Evolutionary conservation across 202 grass and related monocot species (phyloP).

Genomic region (Zizania palustris): DNA sequence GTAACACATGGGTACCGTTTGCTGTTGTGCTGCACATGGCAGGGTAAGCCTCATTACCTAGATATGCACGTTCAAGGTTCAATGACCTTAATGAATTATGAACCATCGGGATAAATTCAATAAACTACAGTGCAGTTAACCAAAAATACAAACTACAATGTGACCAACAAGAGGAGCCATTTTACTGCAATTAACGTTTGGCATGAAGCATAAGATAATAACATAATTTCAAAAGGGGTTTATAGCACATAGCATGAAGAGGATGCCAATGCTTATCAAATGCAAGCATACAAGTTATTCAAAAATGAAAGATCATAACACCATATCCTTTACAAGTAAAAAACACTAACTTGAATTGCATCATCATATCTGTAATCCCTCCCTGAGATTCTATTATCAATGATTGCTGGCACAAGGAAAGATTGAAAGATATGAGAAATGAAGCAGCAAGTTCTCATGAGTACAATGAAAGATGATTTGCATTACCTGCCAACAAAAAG

Average conservation of each 20-base stretch:
- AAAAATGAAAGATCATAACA: constrained; percentile 13
- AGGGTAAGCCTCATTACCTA: no score
- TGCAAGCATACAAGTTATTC: constrained; percentile 32
- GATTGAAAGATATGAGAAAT: constrained; percentile 48
- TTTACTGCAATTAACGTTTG: no score
- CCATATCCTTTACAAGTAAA: constrained; percentile 42
- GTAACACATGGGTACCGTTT: no score
- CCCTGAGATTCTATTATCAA: constrained; percentile 82
- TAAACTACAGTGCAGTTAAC: no score
- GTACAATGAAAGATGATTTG: constrained; percentile 26
- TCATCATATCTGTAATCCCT: constrained; percentile 91
- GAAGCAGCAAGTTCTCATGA: constrained; percentile 37
- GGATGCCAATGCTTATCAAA: constrained; percentile 15
- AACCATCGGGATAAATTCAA: no score
- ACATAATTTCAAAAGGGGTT: no score
- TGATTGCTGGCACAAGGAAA: constrained; percentile 73
- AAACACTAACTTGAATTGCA: constrained; percentile 83
- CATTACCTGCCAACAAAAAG: constrained; percentile 37
- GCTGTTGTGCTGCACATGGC: no score
- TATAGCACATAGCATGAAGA: constrained; percentile 9
- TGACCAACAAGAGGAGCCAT: no score
- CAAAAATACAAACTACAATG: no score
- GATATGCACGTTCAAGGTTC: no score
- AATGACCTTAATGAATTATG: no score
- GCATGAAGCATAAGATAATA: no score